Conservation (phyloP, 768 basidiomycete genomes). For the Tylopilus plumbeoviolaceoides region DNA sequence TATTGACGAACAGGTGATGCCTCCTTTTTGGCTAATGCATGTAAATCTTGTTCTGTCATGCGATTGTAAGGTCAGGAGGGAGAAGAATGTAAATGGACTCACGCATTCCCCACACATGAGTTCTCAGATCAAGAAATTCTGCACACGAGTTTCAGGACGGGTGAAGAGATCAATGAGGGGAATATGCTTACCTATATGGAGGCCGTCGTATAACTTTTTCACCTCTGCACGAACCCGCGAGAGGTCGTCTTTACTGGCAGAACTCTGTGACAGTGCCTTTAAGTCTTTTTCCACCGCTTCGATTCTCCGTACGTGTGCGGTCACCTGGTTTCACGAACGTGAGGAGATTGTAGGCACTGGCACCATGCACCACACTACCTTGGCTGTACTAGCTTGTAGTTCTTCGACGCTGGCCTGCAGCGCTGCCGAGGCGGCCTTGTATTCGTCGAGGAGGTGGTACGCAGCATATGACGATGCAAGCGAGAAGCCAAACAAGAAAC, state of each 20-base stretch:
- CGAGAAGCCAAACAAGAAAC: constrained; percentile 88
- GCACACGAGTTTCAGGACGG: neutral
- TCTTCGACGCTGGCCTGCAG: constrained; percentile 87
- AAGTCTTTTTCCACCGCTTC: constrained; percentile 89
- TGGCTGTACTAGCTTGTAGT: constrained; percentile 76
- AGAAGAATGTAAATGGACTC: constrained; percentile 32
- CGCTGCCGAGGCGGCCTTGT: constrained; percentile 82
- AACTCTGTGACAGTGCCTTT: constrained; percentile 61
- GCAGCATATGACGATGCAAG: constrained; percentile 82
- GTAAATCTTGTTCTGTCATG: constrained; percentile 70
- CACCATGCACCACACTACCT: constrained; percentile 40
- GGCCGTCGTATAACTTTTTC: constrained; percentile 83
- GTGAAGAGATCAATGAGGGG: constrained; percentile 5
- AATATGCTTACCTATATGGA: constrained; percentile 63
- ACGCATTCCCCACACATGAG: constrained; percentile 89
- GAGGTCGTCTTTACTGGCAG: constrained; percentile 78
- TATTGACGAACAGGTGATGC: constrained; percentile 56
- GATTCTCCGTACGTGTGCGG: constrained; percentile 77
- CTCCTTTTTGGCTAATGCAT: constrained; percentile 67
- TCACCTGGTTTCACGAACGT: constrained; percentile 46
- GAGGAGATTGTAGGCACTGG: neutral
- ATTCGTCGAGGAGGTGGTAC: constrained; percentile 87
- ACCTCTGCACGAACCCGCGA: constrained; percentile 71
- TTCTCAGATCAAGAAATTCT: constrained; percentile 80
- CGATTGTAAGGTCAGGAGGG: neutral